Evolutionary conservation across 768 basidiomycete species (phyloP), one percentile per base, ranked within the genome.

Genomic region (Lyophyllum semitale): DNA sequence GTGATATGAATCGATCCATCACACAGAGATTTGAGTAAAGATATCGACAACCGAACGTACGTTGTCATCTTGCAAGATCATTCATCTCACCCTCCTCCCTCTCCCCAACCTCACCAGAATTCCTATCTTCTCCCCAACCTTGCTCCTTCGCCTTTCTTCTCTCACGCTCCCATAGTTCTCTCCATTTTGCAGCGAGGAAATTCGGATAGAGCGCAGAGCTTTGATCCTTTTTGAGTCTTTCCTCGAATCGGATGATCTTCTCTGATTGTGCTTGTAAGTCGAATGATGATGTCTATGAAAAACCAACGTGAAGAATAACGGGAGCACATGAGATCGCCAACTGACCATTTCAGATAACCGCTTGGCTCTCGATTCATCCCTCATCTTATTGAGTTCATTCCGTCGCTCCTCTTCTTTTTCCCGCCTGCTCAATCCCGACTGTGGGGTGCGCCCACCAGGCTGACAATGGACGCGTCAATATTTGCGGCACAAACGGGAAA

Each of bases 381-480:
- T 79, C 84, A 88, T 81, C 63, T 75, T 82, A 63, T 85, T 77
- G 61, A 91, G 62, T 54, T 91, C 87, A 60, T 79, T 85, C 53
- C 82, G 76, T 45, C 87, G 76, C 64, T 89, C 87, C 59, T 89
- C 88, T n/a, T 88, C 83, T 57, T 77, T 79, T 42, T 77, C 74
- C 17, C 77, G 71, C 43, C 80, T 64, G 48, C 72, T 82, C 53
- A 77, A 61, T 20, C 78, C 78, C 26, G 80, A 77, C 15, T 68
- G 73, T 9, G 80, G 73, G 33, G 77, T 74, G 53, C 59, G 76
- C 48, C 75, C 77, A 17, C 75, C 75, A n/a, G 75, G 59, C 79
- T 81, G 23, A 37, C 25, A 41, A 41, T 57, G 23, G 8, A 57
- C 33, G 4, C 27, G 26, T 38, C 29, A 46, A 15, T 23, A 23